Evolutionary conservation across 108 stramenopile genomes (phyloP).

Genomic region (Cyclostephanos tholiformis): DNA sequence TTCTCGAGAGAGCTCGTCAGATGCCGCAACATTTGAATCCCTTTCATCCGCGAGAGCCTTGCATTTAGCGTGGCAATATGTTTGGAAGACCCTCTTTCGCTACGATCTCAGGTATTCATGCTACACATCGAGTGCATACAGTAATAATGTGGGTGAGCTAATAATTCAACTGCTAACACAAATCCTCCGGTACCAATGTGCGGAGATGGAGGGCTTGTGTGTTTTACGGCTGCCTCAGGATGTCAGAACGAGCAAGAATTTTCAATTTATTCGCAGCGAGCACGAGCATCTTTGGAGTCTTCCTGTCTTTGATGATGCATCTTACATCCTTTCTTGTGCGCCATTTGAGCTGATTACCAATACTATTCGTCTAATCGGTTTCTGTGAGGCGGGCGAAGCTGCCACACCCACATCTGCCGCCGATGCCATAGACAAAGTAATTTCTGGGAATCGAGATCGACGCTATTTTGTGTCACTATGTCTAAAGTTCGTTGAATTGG

Average conservation of each 20-base stretch:
- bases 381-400: slow-evolving; percentile 25
- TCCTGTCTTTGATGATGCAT: slow-evolving; percentile 54
- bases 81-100: slow-evolving; percentile 69
- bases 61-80: slow-evolving; percentile 53
- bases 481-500: slow-evolving; percentile 38
- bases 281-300: slow-evolving; percentile 60
- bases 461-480: slow-evolving; percentile 43
- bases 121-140: slow-evolving; percentile 46
- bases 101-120: slow-evolving; percentile 64
- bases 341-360: slow-evolving; percentile 64
- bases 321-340: slow-evolving; percentile 39
- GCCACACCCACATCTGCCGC: neutral
- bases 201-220: slow-evolving; percentile 35
- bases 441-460: slow-evolving; percentile 18
- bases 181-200: slow-evolving; percentile 58
- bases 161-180: slow-evolving; percentile 65
- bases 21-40: slow-evolving; percentile 23
- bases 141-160: slow-evolving; percentile 61
- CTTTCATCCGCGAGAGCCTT: slow-evolving; percentile 23
- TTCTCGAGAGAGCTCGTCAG: slow-evolving; percentile 32
- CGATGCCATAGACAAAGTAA: slow-evolving; percentile 4
- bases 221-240: slow-evolving; percentile 14
- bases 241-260: slow-evolving; percentile 1
- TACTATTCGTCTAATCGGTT: slow-evolving; percentile 20
- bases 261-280: slow-evolving; percentile 53